Evolutionary conservation across 148 eudicot species (phyloP).

Genomic region (Fallopia convolvulus): DNA sequence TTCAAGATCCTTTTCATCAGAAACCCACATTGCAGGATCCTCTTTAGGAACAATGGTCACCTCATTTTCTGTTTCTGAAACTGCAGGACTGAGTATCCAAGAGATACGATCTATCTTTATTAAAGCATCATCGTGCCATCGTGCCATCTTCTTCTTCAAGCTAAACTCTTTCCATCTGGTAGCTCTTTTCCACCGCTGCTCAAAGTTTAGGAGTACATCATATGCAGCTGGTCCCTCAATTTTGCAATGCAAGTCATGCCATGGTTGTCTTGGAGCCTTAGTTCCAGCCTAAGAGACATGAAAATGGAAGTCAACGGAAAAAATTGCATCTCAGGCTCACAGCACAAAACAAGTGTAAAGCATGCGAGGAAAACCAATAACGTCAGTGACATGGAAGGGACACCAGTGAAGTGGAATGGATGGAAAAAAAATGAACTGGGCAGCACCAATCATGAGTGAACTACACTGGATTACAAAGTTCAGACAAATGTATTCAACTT

Average conservation of each 20-base stretch:
- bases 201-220: constrained; percentile 91
- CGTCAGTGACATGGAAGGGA: background rate
- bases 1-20: constrained; percentile 56
- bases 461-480: background rate
- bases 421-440: background rate
- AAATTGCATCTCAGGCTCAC: background rate
- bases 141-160: constrained; percentile 53
- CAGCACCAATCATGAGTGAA: background rate
- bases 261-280: constrained; percentile 94
- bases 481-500: background rate
- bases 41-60: constrained; percentile 43
- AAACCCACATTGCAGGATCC: constrained; percentile 62
- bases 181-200: constrained; percentile 92
- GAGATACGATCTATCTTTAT: constrained; percentile 95
- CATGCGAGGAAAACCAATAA: background rate
- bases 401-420: background rate
- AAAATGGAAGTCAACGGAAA: background rate
- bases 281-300: constrained; percentile 56
- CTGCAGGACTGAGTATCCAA: constrained; percentile 85
- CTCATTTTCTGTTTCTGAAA: constrained; percentile 27
- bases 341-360: background rate
- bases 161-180: constrained; percentile 84
- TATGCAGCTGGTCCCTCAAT: constrained; percentile 97
- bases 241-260: constrained; percentile 95
- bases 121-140: constrained; percentile 85